Evolutionary conservation across 805 yeast species (phyloP), one percentile per base, ranked within the genome.

Genomic region (Wickerhamiella qilinensis): DNA sequence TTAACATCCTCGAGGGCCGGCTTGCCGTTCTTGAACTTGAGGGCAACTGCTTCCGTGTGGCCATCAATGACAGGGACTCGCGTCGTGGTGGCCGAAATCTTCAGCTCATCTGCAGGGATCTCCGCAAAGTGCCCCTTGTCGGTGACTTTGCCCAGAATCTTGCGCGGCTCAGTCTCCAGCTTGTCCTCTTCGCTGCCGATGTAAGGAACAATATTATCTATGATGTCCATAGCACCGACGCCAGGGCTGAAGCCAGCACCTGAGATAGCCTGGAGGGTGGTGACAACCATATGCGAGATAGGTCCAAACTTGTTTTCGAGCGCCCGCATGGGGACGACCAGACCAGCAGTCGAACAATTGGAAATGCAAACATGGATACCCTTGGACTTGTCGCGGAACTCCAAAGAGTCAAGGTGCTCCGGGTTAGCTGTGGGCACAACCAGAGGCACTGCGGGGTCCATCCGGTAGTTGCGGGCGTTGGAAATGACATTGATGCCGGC

Each of bases 181-280:
- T 91, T 91, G 50, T 91, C 98, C 64, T 91, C 98, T 63, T 91
- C 98, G 34, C 97, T 96, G 47, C 85, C 68, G 55, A 91, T 91
- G 69, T 66, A 91, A 31, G 98, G 98, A 40, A 91, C 84, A 48
- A 91, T 71, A 63, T 91, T 91, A 63, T 91, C 98, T 51, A 91
- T 68, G 39, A 88, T 75, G 56, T 91, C 97, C 60, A 91, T 86
- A 47, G 93, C 91, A 18, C 94, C 75, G 40, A 86, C 94, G 58
- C 98, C 98, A 36, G 98, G 98, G 8, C 94, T 81, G 59, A 82
- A 91, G 2, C 98, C 98, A 18, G 94, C 98, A 51, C 98, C 98
- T 3, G 97, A 86, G 47, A 91, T 83, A 29, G 98, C 98, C 60
- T 91, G 98, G 59, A 91, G 62, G 14, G 98, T 91, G 39, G 96